Evolutionary conservation across 176 grass and related monocot species (phyloP), one percentile per base, ranked within the genome.

Genomic region (Metroxylon sagu): DNA sequence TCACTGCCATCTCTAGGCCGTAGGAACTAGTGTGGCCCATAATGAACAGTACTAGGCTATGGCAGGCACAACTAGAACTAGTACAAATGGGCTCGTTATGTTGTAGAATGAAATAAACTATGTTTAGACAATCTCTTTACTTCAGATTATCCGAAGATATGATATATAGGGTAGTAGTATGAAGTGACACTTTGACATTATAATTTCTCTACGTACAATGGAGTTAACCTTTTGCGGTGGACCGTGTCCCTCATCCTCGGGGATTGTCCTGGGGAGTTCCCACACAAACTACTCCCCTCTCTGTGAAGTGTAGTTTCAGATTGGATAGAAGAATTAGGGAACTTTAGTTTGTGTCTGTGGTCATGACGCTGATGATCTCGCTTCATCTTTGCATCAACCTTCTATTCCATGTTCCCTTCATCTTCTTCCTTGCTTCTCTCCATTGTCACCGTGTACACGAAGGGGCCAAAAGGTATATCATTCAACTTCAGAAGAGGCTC

Each of bases 251-350:
- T 30, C 71, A 79, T 66, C 85, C 78, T 18, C 5, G 53, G 59
- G 60, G 77, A n/a, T n/a, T 65, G 18, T 68, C 75, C 85, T 0
- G 70, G 59, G 2, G 78, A 59, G 79, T 74, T 79, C 64, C 68
- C 57, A 63, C 82, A 80, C 6, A 72, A 62, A 1, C 72, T 59
- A 5, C 65, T 14, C 43, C 70, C 78, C 0, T 88, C 76, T 15
- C 49, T 39, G 4, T 69, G 71, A 39, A 95, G 82, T 56, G 73
- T 78, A 55, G 72, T 73, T 31, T 83, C 81, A 0, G 85, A 29
- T 12, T 88, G 77, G 63, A 95, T 88, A 1, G 85, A 73, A 0
- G 89, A 88, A 71, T 95, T 70, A 0, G 89, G 84, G 58, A 88
- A 88, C 64, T 67, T 88, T 52, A 85, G 31, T 0, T 69, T 74